Evolutionary conservation across 345 rosid genomes (phyloP).

Genomic region (Dovyalis caffra): DNA sequence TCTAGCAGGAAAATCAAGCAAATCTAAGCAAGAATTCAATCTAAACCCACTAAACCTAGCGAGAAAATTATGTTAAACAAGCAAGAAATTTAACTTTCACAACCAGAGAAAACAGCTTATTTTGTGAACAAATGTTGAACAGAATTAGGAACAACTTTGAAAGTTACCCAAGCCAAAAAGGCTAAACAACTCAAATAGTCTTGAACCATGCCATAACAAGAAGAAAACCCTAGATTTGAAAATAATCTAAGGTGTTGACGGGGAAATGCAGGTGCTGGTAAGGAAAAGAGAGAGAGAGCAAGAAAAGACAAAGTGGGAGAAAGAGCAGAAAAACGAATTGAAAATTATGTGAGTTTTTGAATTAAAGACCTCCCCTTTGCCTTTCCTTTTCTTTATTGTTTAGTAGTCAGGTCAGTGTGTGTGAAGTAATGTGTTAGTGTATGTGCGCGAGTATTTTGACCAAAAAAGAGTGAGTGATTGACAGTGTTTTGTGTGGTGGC

Average conservation of each 20-base stretch:
- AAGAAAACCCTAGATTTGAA: constrained; percentile 23
- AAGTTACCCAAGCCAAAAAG: background rate
- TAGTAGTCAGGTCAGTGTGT: background rate
- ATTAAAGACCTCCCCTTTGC: constrained; percentile 11
- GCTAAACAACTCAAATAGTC: background rate
- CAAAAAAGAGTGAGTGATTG: constrained; percentile 11
- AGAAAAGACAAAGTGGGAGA: constrained; percentile 19
- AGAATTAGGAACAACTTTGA: background rate
- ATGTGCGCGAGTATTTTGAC: constrained; percentile 8
- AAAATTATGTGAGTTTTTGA: constrained; percentile 22
- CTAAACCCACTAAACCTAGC: constrained; percentile 2
- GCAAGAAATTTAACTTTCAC: background rate
- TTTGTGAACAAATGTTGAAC: background rate
- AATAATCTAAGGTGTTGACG: constrained; percentile 25
- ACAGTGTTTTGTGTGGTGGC: constrained; percentile 19
- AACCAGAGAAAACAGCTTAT: background rate
- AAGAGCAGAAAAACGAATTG: background rate
- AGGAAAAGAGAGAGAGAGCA: constrained; percentile 8
- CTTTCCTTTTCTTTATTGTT: constrained; percentile 21
- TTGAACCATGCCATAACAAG: background rate
- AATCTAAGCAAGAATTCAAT: constrained; percentile 1
- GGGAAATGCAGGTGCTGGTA: constrained; percentile 19
- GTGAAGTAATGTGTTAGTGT: background rate
- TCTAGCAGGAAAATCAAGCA: background rate
- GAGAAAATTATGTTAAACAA: constrained; percentile 5